Evolutionary conservation across 257 asterid species (phyloP).

Genomic region (Solanum stenotomum): DNA sequence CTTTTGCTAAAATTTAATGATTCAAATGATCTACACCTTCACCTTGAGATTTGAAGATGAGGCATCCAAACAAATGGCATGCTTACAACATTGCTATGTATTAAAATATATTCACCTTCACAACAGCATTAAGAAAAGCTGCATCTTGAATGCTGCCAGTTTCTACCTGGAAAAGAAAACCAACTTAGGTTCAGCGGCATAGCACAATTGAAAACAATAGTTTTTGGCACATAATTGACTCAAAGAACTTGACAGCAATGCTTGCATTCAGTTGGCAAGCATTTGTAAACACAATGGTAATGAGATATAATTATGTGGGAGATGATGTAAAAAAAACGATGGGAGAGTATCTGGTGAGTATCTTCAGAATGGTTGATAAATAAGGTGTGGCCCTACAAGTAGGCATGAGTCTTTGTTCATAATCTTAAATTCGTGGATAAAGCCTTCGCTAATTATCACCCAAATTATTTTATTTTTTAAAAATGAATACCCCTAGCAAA

Average conservation of each 20-base stretch:
- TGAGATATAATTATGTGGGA: not conserved
- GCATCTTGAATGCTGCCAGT: slow-evolving; percentile 62
- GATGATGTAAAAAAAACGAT: not conserved
- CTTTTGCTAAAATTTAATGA: not conserved
- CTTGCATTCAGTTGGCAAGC: not conserved
- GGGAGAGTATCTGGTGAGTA: not conserved
- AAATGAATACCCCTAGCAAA: not conserved
- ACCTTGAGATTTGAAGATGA: not conserved
- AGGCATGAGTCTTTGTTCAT: not conserved
- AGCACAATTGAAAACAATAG: not conserved
- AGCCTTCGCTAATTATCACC: not conserved
- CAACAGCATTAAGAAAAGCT: slow-evolving; percentile 78
- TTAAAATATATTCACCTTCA: slow-evolving; percentile 43
- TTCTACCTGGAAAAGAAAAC: slow-evolving; percentile 42
- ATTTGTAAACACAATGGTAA: not conserved
- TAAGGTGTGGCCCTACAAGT: not conserved
- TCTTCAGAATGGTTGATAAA: not conserved
- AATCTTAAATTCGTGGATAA: not conserved
- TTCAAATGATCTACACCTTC: not conserved
- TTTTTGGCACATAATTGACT: not conserved
- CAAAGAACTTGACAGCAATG: not conserved
- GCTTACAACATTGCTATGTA: not conserved
- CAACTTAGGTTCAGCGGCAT: not conserved
- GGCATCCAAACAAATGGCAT: not conserved
- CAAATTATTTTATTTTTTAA: not conserved